Evolutionary conservation across 228 moss, liverwort and hornwort species (phyloP), one percentile per base, ranked within the genome.

Genomic region (Sphagnum magellanicum): DNA sequence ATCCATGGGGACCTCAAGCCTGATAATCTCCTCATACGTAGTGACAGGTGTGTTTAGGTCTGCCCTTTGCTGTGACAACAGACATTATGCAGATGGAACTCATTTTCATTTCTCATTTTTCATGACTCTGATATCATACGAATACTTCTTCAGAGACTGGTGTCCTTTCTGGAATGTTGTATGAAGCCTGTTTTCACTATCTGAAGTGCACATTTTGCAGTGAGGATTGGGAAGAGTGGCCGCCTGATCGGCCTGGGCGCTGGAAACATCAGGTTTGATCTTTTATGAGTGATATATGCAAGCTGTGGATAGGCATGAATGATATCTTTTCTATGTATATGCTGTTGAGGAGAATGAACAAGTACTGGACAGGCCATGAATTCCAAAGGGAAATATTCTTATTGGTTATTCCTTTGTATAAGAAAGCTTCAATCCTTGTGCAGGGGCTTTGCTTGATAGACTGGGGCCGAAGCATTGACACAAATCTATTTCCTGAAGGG

Each of bases 1-100:
- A 90, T 98, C 69, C 98, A 98, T 79, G 98, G 94, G 61, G 98
- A 98, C 76, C 86, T 98, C 69, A 98, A 98, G 79, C 98, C 98
- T 74, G 98, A 98, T 79, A 98, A 98, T 82, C 78, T 98, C 63
- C 87, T 98, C 59, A 89, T 98, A 63, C 90, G 98, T 67, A 91
- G 80, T 63, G 85, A 83, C 79, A 92, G 92, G 92, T 55, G 32
- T 83, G 74, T 72, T 0, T 3, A 17, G 0, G 8, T 68, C 49
- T 68, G 5, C 16, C 50, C 12, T 49, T 48, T 66, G 32, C 32
- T 32, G 32, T 32, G 32, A 32, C 32, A 32, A 32, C 32, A 32
- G 32, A 32, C 3, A 32, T 32, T 32, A 32, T 3, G 32, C 32
- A 32, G 32, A 32, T 32, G 32, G 32, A 32, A 32, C 32, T 32